Percentiles rank a stretch among this genome's conserved stretches.
Evolutionary conservation across 192 early-diverging fungal species (phyloP).

Genomic region (Linnemannia schmuckeri): DNA sequence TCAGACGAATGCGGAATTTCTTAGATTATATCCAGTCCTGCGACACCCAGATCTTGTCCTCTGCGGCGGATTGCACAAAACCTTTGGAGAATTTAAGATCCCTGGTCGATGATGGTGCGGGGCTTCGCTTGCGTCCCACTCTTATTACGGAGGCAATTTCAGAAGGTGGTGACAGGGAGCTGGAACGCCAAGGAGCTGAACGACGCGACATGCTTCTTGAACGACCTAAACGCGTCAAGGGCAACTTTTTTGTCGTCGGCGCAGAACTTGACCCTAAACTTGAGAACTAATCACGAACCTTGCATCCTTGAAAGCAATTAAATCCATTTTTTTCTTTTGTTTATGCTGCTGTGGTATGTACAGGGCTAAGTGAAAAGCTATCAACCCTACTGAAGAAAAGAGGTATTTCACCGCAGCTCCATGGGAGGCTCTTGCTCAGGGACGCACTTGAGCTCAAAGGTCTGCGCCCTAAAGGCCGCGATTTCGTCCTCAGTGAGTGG

Average conservation of each 20-base stretch:
- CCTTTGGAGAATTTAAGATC: conserved; percentile 31
- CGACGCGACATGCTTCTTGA: conserved; percentile 25
- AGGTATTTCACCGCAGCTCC: conserved; percentile 39
- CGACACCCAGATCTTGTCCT: not conserved
- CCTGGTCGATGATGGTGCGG: conserved; percentile 46
- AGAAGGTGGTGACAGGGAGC: not conserved
- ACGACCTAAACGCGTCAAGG: conserved; percentile 30
- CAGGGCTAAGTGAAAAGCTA: not conserved
- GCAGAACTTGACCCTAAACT: conserved; percentile 31
- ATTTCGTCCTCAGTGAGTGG: conserved; percentile 42
- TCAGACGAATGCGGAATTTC: conserved; percentile 44
- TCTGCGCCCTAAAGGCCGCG: conserved; percentile 47
- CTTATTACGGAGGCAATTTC: not conserved
- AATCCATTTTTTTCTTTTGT: not conserved
- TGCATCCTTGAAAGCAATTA: not conserved
- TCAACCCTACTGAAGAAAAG: not conserved
- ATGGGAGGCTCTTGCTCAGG: conserved; percentile 63
- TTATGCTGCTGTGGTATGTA: no score
- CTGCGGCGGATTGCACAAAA: not conserved
- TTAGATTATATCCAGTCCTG: conserved; percentile 32
- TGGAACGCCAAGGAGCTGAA: conserved; percentile 1
- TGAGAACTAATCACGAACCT: not conserved
- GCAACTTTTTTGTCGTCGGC: conserved; percentile 50
- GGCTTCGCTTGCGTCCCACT: conserved; percentile 14
- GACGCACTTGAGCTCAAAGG: conserved; percentile 51